Evolutionary conservation across 164 flowering plant genomes (phyloP).

Genomic region (Brasenia schreberi): DNA sequence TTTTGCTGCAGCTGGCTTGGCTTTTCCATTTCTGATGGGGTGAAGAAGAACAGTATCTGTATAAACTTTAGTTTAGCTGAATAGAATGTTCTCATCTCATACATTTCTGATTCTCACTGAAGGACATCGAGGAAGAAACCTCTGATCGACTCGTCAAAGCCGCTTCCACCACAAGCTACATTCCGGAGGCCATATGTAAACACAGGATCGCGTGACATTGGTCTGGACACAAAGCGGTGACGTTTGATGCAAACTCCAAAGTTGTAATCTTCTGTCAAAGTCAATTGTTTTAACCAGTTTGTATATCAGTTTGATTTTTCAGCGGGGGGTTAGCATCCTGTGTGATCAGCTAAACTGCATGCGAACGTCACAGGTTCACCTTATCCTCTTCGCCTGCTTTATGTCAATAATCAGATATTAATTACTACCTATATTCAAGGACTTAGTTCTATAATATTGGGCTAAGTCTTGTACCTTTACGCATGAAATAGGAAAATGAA

Average conservation of each 20-base stretch:
- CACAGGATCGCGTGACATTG: constrained; percentile 91
- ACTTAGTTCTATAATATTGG: no score
- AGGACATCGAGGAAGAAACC: constrained; percentile 55
- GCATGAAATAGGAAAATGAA: no score
- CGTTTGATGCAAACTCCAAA: neutral
- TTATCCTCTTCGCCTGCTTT: no score
- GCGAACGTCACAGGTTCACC: no score
- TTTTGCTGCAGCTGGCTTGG: constrained; percentile 75
- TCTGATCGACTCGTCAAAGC: constrained; percentile 80
- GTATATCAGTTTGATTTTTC: no score
- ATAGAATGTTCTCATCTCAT: neutral
- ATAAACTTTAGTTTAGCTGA: neutral
- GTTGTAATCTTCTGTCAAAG: no score
- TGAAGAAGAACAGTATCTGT: constrained; percentile 18
- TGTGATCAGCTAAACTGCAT: no score
- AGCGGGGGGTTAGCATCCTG: no score
- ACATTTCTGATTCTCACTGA: constrained; percentile 3
- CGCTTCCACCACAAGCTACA: constrained; percentile 90
- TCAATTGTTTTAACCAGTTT: no score
- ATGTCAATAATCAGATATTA: no score
- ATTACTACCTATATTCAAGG: no score
- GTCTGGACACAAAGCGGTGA: constrained; percentile 38
- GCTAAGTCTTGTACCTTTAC: no score
- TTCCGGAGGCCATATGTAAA: constrained; percentile 90
- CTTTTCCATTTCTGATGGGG: constrained; percentile 90